Evolutionary conservation across 306 rosid genomes (phyloP).

Genomic region (Geum urbanum): DNA sequence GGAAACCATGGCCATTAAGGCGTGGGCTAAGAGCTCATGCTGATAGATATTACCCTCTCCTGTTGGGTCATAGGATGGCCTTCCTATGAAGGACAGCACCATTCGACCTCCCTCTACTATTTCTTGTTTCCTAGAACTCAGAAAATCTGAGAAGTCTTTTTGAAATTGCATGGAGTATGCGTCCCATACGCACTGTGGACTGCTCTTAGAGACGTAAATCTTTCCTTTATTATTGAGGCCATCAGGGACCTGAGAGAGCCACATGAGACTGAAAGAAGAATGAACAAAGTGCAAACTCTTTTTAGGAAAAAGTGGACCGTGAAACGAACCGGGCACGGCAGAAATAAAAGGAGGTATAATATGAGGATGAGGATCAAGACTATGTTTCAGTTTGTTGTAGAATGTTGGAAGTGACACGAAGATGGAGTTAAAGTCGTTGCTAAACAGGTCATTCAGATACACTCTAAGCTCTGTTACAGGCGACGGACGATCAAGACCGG

Average conservation of each 20-base stretch:
- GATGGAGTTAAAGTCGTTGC: slow-evolving; percentile 68
- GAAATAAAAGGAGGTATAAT: slow-evolving; percentile 25
- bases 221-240: slow-evolving; percentile 56
- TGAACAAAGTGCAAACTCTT: slow-evolving; percentile 49
- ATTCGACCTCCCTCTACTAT: slow-evolving; percentile 45
- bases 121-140: slow-evolving; percentile 53
- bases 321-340: slow-evolving; percentile 55
- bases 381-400: slow-evolving; percentile 22
- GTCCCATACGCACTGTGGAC: slow-evolving; percentile 44
- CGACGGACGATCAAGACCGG: neutral
- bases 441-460: slow-evolving; percentile 58
- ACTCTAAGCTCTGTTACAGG: slow-evolving; percentile 42
- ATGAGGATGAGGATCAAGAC: neutral
- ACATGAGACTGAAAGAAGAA: slow-evolving; percentile 72
- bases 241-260: slow-evolving; percentile 64
- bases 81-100: slow-evolving; percentile 59
- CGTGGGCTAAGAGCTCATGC: slow-evolving; percentile 55
- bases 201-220: slow-evolving; percentile 59
- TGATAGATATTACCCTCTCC: slow-evolving; percentile 36
- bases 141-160: slow-evolving; percentile 45
- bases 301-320: slow-evolving; percentile 46
- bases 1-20: slow-evolving; percentile 49
- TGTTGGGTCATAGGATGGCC: slow-evolving; percentile 51
- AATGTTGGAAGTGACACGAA: slow-evolving; percentile 60
- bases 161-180: slow-evolving; percentile 54